phyloP scores from a whole-genome alignment of 306 rosid species.

The Senna siamea region DNA sequence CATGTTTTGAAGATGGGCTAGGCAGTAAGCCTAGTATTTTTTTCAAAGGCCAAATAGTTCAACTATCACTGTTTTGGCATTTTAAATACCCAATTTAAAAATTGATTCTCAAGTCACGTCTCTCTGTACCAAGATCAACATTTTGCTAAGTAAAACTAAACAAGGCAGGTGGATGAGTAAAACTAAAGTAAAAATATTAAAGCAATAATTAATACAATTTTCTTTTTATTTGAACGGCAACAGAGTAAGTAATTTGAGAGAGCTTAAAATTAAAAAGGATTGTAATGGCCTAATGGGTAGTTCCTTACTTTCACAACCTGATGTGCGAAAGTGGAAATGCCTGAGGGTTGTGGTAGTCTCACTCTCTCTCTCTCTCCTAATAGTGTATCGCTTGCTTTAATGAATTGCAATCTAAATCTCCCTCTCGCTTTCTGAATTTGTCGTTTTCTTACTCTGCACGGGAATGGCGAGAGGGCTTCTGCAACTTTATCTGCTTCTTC shows the following conservation, averaged over 20 bases:
- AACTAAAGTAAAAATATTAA: neutral
- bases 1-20: no score
- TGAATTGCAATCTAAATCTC: neutral
- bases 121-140: no score
- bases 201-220: neutral
- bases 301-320: neutral
- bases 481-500: neutral
- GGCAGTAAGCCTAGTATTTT: neutral
- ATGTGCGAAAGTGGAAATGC: neutral
- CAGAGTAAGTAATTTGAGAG: neutral
- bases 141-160: no score
- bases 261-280: neutral
- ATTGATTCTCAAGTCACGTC: no score
- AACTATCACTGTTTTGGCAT: neutral
- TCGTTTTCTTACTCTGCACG: constrained; percentile 4
- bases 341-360: neutral
- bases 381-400: constrained; percentile 2
- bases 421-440: neutral
- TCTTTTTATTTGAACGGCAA: neutral
- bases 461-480: constrained; percentile 15
- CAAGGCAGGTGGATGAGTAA: neutral
- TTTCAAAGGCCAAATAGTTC: neutral
- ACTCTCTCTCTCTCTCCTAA: neutral
- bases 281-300: neutral
- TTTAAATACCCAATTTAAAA: no score